Evolutionary conservation across 371 early-diverging fungal genomes (phyloP), one percentile per base, ranked within the genome.

Genomic region (Lichtheimia hyalospora): DNA sequence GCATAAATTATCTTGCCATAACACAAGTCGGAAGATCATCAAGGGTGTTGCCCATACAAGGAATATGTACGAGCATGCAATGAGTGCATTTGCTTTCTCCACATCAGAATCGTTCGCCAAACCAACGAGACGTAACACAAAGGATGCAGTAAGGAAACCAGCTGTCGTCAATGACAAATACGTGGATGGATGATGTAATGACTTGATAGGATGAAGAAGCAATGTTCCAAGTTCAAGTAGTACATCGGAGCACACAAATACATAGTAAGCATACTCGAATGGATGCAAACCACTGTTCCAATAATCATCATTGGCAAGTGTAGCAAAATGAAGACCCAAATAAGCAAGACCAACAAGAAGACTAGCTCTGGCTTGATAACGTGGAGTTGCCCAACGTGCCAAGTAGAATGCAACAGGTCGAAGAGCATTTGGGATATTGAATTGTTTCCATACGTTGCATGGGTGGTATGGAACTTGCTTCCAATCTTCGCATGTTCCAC

Each of bases 261-360:
- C 53, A 50, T 76, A 79, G 52, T 74, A 79, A 23, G 64, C 58
- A 49, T 76, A 79, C 53, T 79, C 80, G 49, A 52, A 72, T 1
- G 49, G n/a, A 24, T 57, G 52, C 0, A 64, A 67, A 5, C 51
- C 48, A n/a, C 70, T 58, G 13, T 61, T 66, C 1, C 56, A 62
- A 34, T 76, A 79, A 21, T 75, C 77, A 14, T 57, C 42, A 46
- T 79, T 73, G 18, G 63, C 49, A 8, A 74, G 51, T 0, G 71
- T 70, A 1, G 68, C 67, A 27, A 76, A 39, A 60, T 79, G 77
- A 13, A 76, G 58, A 4, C 54, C 62, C 14, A 76, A 50, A 39
- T 79, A 79, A 10, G 68, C 56, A 6, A 70, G 49, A 2, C 55
- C 61, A 34, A 63, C 52, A 21, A 73, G 50, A 6, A 73, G 41